Evolutionary conservation across 2,329 filamentous ascomycete species (phyloP), one percentile per base, ranked within the genome.

Genomic region (Claviceps monticola): DNA sequence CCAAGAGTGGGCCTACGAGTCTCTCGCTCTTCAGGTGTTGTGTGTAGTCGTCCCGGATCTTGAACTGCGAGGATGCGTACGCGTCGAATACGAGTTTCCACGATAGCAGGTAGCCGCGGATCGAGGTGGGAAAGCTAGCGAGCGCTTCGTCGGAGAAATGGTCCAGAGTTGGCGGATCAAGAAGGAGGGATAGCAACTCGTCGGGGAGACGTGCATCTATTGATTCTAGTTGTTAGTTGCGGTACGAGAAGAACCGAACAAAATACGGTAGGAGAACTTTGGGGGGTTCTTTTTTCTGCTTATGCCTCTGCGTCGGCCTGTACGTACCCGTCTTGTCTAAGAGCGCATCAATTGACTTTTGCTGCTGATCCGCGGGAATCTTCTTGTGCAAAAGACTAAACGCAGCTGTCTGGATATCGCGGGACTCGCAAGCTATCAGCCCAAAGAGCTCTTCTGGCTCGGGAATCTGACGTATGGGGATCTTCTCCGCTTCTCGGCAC

Each of bases 11-110:
- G 0, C 71, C 67, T 0, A 95, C 68, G 52, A 83, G 83, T 11
- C 82, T 77, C 14, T 83, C 82, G 26, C 84, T 77, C 63, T 89
- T 93, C 52, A 98, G 76, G 53, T 86, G 80, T 23, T 88, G 79
- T 0, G 81, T 78, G 61, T 96, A 97, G 60, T 90, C 83, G 53
- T 79, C 80, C 58, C 88, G 86, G 16, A 97, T 81, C 59, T 88
- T 88, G 65, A 86, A 84, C 0, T 90, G 88, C 13, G 89, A 82
- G 19, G 82, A 80, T 17, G 74, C 72, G 62, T 91, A 94, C 45
- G 91, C 84, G 59, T 95, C 88, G 62, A 95, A 97, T 0, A 96
- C 76, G 1, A 97, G 74, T 56, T 87, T 80, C 93, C 93, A 98
- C 11, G 88, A 86, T 29, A 95, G 73, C 2, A 98, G 74, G 61